A percentile compares a stretch with the other conserved stretches of the same genome.
phyloP scores from a whole-genome alignment of 176 grass and related monocot species.

The Otatea glauca region DNA sequence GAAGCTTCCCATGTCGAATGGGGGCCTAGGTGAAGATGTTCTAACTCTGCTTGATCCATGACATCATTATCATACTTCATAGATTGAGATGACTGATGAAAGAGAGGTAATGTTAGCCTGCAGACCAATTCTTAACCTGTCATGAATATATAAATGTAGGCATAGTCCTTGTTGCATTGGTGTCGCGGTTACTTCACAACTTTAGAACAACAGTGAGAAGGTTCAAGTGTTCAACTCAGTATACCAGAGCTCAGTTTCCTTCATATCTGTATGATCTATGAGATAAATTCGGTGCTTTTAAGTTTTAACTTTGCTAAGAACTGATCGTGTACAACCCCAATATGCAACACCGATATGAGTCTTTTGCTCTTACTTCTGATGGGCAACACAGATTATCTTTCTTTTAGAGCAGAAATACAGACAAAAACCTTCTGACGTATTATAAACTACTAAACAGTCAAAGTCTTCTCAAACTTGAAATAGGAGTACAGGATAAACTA shows the following conservation, averaged over 20 bases:
- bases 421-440: conserved; percentile 8
- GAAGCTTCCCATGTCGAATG: conserved; percentile 64
- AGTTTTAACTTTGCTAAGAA: conserved; percentile 12
- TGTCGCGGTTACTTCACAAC: not conserved
- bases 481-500: conserved; percentile 18
- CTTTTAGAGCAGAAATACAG: not conserved
- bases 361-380: conserved; percentile 33
- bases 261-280: conserved; percentile 5
- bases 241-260: conserved; percentile 17
- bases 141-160: conserved; percentile 15
- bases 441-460: conserved; percentile 10
- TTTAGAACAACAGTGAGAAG: not conserved
- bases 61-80: conserved; percentile 41
- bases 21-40: conserved; percentile 50
- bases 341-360: not conserved
- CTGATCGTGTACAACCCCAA: conserved; percentile 15
- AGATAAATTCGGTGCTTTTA: not conserved
- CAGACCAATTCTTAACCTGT: not conserved
- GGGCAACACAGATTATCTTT: not conserved
- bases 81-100: conserved; percentile 50
- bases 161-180: not conserved
- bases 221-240: not conserved
- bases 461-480: conserved; percentile 22
- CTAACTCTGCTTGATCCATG: conserved; percentile 46
- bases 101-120: conserved; percentile 31